A percentile compares a stretch with the other conserved stretches of the same genome.
Evolutionary conservation across 148 eudicot genomes (phyloP).

Genomic region (Fallopia convolvulus): DNA sequence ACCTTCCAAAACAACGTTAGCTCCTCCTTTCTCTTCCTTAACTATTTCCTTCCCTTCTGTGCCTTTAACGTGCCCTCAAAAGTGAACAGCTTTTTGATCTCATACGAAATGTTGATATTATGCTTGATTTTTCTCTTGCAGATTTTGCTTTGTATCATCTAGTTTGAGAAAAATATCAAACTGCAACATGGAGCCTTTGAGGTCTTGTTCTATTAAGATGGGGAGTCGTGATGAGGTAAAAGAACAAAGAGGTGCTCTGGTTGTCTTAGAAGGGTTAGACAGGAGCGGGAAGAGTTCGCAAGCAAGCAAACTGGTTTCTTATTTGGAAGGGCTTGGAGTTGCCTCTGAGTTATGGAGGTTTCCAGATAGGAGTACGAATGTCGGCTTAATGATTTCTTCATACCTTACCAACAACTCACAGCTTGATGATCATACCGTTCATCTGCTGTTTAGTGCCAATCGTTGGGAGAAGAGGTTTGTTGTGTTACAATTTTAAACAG

Average conservation of each 20-base stretch:
- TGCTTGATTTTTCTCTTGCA: background rate
- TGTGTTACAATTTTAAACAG: background rate
- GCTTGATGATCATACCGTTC: slow-evolving; percentile 77
- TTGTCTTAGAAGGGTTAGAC: slow-evolving; percentile 90
- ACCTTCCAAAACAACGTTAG: slow-evolving; percentile 1
- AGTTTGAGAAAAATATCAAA: slow-evolving; percentile 4
- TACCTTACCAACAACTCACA: slow-evolving; percentile 77
- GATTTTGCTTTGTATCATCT: background rate
- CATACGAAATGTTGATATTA: background rate
- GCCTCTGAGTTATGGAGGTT: slow-evolving; percentile 79
- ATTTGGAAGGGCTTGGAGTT: slow-evolving; percentile 50
- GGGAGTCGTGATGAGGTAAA: slow-evolving; percentile 19
- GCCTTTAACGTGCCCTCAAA: background rate
- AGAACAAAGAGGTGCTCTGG: slow-evolving; percentile 72
- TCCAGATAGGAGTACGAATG: slow-evolving; percentile 76
- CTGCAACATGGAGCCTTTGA: background rate
- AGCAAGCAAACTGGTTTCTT: slow-evolving; percentile 39
- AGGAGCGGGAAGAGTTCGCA: slow-evolving; percentile 94
- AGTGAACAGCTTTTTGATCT: background rate
- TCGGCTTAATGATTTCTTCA: slow-evolving; percentile 81
- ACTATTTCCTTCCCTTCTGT: background rate
- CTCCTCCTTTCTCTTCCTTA: slow-evolving; percentile 2
- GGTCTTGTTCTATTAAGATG: slow-evolving; percentile 35
- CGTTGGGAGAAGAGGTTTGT: slow-evolving; percentile 97
- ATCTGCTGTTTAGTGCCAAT: slow-evolving; percentile 85